Conservation (phyloP, 2,329 filamentous ascomycete genomes). For the Botrytis medusae region DNA sequence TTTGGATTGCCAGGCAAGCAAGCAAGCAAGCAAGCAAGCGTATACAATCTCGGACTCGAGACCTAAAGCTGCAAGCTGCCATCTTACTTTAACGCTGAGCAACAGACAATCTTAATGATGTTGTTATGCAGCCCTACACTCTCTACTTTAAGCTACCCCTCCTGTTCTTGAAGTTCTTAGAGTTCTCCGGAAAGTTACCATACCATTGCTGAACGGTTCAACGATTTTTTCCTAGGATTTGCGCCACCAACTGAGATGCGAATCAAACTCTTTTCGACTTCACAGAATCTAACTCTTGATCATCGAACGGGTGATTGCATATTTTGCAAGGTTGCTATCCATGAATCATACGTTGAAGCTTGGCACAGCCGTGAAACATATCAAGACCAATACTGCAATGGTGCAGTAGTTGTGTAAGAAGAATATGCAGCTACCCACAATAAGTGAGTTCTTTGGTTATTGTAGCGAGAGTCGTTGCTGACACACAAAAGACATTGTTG, state of each 20-base stretch:
- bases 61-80: constrained; percentile 21
- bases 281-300: constrained; percentile 7
- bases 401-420: constrained; percentile 19
- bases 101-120: constrained; percentile 18
- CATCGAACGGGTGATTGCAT: constrained; percentile 21
- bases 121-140: constrained; percentile 21
- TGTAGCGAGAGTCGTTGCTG: constrained; percentile 14
- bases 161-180: not conserved
- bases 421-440: constrained; percentile 17
- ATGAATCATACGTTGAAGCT: constrained; percentile 23
- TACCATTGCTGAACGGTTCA: constrained; percentile 12
- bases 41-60: constrained; percentile 14
- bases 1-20: constrained; percentile 3
- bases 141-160: not conserved
- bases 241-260: not conserved
- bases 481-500: constrained; percentile 16
- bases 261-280: not conserved
- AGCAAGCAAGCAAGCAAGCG: not conserved
- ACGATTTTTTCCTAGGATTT: constrained; percentile 5
- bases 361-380: constrained; percentile 21
- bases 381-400: constrained; percentile 19
- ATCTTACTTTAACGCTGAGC: constrained; percentile 12
- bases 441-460: not conserved
- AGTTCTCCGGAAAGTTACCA: not conserved
- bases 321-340: constrained; percentile 13